These are phyloP conservation scores for Aspergillus neoniger DNA, from an alignment of 2,329 filamentous ascomycete genomes.

Conservation along the genomic window DNA sequence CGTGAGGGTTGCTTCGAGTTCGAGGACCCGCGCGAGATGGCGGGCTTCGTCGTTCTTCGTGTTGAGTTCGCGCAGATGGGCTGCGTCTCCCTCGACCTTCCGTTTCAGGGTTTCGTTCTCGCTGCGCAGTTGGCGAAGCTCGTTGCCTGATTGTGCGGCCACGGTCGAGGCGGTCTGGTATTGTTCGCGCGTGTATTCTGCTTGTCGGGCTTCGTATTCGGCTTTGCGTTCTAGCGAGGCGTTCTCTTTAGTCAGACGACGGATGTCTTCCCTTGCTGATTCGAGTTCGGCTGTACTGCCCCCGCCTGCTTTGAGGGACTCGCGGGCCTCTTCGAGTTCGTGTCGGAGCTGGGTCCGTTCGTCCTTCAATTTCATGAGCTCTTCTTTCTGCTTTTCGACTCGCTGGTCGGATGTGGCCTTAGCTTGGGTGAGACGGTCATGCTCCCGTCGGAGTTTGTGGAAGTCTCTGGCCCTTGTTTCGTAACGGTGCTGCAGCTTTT, in stretches of 20 bases:
- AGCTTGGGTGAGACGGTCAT: slow-evolving; percentile 34
- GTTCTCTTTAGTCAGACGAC: slow-evolving; percentile 39
- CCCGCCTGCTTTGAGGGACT: slow-evolving; percentile 42
- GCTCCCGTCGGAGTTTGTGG: slow-evolving; percentile 40
- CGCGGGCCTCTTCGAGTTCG: slow-evolving; percentile 44
- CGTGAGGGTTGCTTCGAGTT: slow-evolving; percentile 40
- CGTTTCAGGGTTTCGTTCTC: slow-evolving; percentile 41
- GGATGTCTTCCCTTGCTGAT: slow-evolving; percentile 42
- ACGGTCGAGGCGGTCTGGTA: slow-evolving; percentile 50
- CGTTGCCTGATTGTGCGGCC: slow-evolving; percentile 44
- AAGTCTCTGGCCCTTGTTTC: slow-evolving; percentile 43
- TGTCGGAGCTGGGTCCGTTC: slow-evolving; percentile 40
- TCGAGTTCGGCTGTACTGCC: slow-evolving; percentile 47
- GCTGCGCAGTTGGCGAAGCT: slow-evolving; percentile 40
- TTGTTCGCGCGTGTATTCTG: slow-evolving; percentile 49
- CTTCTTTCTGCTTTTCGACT: slow-evolving; percentile 39
- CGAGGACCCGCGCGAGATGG: slow-evolving; percentile 41
- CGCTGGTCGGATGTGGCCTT: slow-evolving; percentile 34
- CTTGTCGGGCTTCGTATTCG: slow-evolving; percentile 46
- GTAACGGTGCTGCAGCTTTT: slow-evolving; percentile 47
- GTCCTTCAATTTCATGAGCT: slow-evolving; percentile 44
- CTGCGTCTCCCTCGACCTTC: slow-evolving; percentile 40
- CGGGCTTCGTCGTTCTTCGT: slow-evolving; percentile 34
- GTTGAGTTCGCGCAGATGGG: slow-evolving; percentile 42
- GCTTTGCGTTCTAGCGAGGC: slow-evolving; percentile 39